Percentiles rank a stretch among this genome's conserved stretches.
phyloP scores from a whole-genome alignment of 2,329 filamentous ascomycete species.

The Xylariales sp. region DNA sequence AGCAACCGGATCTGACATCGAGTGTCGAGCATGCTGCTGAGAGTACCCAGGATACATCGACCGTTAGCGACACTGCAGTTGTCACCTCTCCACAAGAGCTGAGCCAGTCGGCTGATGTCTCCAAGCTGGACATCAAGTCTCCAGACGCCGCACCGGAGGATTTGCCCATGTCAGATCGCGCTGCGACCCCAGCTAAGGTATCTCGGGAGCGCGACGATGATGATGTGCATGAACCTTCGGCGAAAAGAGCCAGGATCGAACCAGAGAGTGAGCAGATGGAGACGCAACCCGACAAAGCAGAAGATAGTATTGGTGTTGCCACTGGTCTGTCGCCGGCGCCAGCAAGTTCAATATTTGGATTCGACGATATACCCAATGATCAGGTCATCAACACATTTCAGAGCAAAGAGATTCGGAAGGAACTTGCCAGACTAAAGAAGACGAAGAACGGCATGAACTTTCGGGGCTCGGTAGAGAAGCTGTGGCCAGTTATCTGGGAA shows the following conservation, averaged over 20 bases:
- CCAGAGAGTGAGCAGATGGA: slow-evolving; percentile 39
- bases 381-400: slow-evolving; percentile 40
- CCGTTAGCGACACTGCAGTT: slow-evolving; percentile 16
- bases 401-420: slow-evolving; percentile 40
- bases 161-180: slow-evolving; percentile 19
- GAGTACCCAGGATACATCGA: slow-evolving; percentile 19
- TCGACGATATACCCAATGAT: slow-evolving; percentile 34
- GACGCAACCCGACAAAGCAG: slow-evolving; percentile 28
- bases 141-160: slow-evolving; percentile 15
- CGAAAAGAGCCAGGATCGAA: slow-evolving; percentile 81
- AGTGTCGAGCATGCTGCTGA: slow-evolving; percentile 17
- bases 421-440: slow-evolving; percentile 75
- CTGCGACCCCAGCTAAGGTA: slow-evolving; percentile 44
- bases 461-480: slow-evolving; percentile 68
- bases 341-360: slow-evolving; percentile 18
- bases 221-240: slow-evolving; percentile 56
- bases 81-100: slow-evolving; percentile 26
- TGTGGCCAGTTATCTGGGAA: slow-evolving; percentile 71
- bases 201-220: slow-evolving; percentile 78
- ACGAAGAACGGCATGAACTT: slow-evolving; percentile 77
- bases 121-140: slow-evolving; percentile 27
- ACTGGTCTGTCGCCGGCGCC: slow-evolving; percentile 14
- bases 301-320: slow-evolving; percentile 22
- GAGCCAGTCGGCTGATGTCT: slow-evolving; percentile 25
- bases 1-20: slow-evolving; percentile 15